These are phyloP conservation scores for Amauroascus verrucosus DNA, from an alignment of 2,329 filamentous ascomycete genomes.

Conservation along the genomic window DNA sequence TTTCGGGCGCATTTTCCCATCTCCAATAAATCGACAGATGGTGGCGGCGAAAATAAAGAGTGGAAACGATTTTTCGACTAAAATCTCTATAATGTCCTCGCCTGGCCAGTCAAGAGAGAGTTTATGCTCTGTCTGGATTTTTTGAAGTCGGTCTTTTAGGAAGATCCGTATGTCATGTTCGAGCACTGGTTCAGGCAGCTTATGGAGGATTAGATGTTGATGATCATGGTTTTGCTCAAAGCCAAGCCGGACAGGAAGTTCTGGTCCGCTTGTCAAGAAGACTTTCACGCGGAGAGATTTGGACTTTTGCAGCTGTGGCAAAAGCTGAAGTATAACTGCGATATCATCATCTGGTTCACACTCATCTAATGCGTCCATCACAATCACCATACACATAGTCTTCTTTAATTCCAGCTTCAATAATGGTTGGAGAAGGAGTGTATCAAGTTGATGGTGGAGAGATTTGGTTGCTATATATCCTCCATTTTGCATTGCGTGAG, in stretches of 20 bases:
- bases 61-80: conserved; percentile 24
- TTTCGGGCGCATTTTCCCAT: conserved; percentile 12
- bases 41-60: conserved; percentile 26
- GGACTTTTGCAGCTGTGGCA: neutral
- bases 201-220: conserved; percentile 20
- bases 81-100: conserved; percentile 16
- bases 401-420: neutral
- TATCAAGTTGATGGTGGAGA: neutral
- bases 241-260: neutral
- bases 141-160: conserved; percentile 15
- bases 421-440: conserved; percentile 14
- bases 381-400: neutral
- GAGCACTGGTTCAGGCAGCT: conserved; percentile 17
- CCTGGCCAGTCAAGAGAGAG: conserved; percentile 19
- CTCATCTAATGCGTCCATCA: conserved; percentile 12
- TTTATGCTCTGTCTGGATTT: neutral
- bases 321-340: neutral
- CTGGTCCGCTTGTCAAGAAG: conserved; percentile 9
- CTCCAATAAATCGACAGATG: conserved; percentile 22
- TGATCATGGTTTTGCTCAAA: conserved; percentile 15
- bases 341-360: conserved; percentile 3
- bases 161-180: conserved; percentile 14
- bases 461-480: neutral
- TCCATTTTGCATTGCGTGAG: neutral
- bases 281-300: conserved; percentile 1